Evolutionary conservation across 176 grass and related monocot genomes (phyloP), one percentile per base, ranked within the genome.

Genomic region (Carex pumila): DNA sequence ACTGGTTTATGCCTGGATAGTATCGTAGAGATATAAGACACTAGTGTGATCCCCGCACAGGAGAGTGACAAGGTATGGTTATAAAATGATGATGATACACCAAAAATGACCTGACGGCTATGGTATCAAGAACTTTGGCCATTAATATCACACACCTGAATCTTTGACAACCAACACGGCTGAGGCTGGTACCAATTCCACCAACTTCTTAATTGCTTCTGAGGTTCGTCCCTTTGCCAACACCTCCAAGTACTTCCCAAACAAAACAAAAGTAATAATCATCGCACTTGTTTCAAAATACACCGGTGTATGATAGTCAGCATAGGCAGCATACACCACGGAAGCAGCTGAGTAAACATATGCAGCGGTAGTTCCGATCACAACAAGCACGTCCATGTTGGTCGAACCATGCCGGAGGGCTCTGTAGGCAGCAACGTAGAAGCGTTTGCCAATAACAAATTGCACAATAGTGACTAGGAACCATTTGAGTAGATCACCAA

Each of bases 271-370:
- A 65, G 96, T 99, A 59, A 99, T 99, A 86, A 99, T 99, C 96
- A 99, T 99, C 60, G 96, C 96, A 81, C 96, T 95, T 85, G 96
- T 99, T 86, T 99, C 96, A 87, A 99, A 99, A 90, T 99, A 99
- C 66, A 99, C 61, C 1, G 93, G 96, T 65, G 93, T 90, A 6
- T 32, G 64, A 70, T 89, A 99, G 32, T 88, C 91, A 89, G 90
- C 87, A 85, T 91, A 85, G 55, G 91, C 87, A 62, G 91, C 91
- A 2, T 99, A 95, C 6, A 99, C 36, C 29, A 99, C 87, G 12
- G 96, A 91, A 65, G 92, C 88, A 18, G 94, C 91, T 21, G 96
- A 99, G 85, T 99, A 99, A 36, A 90, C 77, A 85, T 99, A 99
- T 22, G 96, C 94, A 50, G 93, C 89, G 22, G 92, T 94, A 56